Conservation (phyloP, 441 rosid species). For the Gossypium schwendimanii region DNA sequence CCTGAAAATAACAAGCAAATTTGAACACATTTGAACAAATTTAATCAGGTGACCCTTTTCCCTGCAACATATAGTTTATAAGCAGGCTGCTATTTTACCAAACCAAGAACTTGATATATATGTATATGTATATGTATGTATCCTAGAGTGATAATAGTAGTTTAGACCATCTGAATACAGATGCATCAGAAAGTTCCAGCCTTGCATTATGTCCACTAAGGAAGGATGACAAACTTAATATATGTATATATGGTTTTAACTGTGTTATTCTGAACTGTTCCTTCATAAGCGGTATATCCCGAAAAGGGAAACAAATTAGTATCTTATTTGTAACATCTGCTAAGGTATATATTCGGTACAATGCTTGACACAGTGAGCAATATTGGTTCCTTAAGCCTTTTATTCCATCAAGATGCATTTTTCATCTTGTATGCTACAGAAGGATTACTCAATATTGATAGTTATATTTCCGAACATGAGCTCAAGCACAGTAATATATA, state of each 20-base stretch:
- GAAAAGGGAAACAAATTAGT: not conserved
- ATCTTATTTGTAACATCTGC: not conserved
- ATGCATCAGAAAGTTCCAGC: not conserved
- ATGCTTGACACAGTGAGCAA: not conserved
- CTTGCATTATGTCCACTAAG: not conserved
- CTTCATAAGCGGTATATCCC: not conserved
- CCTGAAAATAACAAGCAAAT: slow-evolving; percentile 21
- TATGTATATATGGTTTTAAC: not conserved
- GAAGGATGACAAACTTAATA: not conserved
- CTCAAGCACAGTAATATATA: not conserved
- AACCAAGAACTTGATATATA: not conserved
- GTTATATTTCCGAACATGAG: not conserved
- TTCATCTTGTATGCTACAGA: not conserved
- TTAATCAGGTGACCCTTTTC: too few relatives aligned
- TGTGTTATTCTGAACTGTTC: not conserved
- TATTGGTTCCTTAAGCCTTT: not conserved
- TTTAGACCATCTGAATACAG: not conserved
- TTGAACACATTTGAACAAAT: not conserved
- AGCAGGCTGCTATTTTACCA: not conserved
- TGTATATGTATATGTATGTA: not conserved
- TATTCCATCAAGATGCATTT: not conserved
- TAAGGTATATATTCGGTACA: not conserved
- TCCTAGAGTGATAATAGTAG: not conserved
- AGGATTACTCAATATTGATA: not conserved
- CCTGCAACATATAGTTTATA: not conserved